Conservation (phyloP, 805 yeast genomes). For the Metschnikowia aberdeeniae region DNA sequence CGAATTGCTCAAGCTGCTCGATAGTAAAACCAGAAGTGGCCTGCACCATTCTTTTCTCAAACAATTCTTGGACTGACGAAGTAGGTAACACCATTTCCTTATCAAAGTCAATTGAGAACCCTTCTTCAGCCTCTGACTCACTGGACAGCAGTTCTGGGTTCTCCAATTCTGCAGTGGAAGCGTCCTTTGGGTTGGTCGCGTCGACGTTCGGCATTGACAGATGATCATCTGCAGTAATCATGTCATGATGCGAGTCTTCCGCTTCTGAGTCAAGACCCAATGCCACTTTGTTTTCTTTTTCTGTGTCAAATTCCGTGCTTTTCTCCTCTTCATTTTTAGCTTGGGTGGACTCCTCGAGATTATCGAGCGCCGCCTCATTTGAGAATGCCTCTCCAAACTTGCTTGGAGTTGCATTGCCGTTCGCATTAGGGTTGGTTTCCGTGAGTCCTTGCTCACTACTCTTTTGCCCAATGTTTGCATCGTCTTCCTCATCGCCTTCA, state of each 20-base stretch:
- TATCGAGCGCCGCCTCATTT: too few species aligned
- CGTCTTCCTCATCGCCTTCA: background rate
- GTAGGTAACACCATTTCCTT: constrained; percentile 44
- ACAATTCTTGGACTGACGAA: constrained; percentile 19
- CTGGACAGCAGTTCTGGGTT: constrained; percentile 1
- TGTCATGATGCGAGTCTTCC: background rate
- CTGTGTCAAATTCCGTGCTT: too few species aligned
- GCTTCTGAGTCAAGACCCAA: background rate
- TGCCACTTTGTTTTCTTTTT: background rate
- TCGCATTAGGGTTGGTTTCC: background rate
- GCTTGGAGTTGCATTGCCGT: background rate
- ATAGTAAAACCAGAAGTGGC: constrained; percentile 33
- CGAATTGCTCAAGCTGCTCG: constrained; percentile 39
- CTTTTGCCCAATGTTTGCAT: background rate
- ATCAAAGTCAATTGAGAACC: constrained; percentile 44
- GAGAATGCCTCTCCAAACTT: background rate
- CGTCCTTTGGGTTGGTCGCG: background rate
- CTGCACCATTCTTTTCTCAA: constrained; percentile 23
- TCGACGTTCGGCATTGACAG: background rate
- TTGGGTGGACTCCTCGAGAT: too few species aligned
- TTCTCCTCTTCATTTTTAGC: too few species aligned
- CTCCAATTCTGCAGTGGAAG: background rate
- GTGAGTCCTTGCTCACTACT: constrained; percentile 2
- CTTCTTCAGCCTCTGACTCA: constrained; percentile 37
- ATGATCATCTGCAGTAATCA: background rate